Conservation (phyloP, 2,329 filamentous ascomycete species). For the Lecanicillium sp. region DNA sequence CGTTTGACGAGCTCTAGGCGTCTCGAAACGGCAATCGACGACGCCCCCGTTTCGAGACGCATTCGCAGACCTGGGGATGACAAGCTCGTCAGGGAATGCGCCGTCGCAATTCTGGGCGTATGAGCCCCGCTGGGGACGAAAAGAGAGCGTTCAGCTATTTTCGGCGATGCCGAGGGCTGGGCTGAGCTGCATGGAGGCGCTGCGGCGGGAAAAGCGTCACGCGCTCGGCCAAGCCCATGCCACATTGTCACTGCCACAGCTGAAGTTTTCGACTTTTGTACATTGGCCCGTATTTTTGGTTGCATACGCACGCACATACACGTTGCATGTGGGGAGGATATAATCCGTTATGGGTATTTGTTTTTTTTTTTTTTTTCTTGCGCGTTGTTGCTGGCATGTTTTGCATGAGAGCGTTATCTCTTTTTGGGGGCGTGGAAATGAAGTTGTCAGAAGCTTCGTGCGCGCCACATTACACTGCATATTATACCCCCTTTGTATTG, state of each 20-base stretch:
- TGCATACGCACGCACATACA: too few relatives aligned
- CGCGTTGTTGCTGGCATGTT: not conserved
- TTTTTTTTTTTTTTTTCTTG: too few relatives aligned
- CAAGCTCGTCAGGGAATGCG: not conserved
- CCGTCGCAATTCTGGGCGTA: too few relatives aligned
- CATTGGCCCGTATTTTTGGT: too few relatives aligned
- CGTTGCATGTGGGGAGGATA: not conserved
- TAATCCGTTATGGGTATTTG: not conserved
- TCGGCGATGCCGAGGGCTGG: not conserved
- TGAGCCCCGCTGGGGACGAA: not conserved
- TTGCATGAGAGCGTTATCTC: conserved; percentile 1
- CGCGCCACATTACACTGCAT: not conserved
- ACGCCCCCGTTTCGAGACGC: too few relatives aligned
- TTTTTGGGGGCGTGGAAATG: conserved; percentile 5
- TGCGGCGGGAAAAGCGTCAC: not conserved
- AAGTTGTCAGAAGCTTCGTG: not conserved
- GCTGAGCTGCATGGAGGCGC: conserved; percentile 2
- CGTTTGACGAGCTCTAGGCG: conserved; percentile 46
- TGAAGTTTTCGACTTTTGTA: not conserved
- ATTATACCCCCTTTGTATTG: conserved; percentile 4
- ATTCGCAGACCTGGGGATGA: too few relatives aligned
- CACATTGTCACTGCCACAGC: not conserved
- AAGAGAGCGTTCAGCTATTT: too few relatives aligned
- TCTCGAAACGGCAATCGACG: too few relatives aligned
- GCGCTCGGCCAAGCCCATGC: conserved; percentile 7